These are phyloP conservation scores for Penicillium sp. DNA, from an alignment of 2,329 filamentous ascomycete genomes.

Conservation along the genomic window DNA sequence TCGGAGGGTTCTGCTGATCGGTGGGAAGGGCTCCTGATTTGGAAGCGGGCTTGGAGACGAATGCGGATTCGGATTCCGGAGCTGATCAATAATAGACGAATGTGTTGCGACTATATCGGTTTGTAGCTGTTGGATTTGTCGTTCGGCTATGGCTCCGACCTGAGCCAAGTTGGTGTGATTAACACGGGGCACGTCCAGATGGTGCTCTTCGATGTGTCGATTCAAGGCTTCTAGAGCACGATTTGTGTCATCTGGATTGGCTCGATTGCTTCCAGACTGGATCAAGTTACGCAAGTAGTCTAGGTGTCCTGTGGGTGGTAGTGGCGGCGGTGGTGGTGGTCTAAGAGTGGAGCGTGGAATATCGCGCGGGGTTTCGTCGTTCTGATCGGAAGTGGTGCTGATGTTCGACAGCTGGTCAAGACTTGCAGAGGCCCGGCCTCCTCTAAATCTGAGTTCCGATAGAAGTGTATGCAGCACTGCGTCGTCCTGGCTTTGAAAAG, in stretches of 20 bases:
- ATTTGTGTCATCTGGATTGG: slow-evolving; percentile 24
- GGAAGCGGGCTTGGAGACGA: slow-evolving; percentile 11
- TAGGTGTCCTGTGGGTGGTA: slow-evolving; percentile 6
- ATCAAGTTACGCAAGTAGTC: slow-evolving; percentile 36
- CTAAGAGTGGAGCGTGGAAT: background rate
- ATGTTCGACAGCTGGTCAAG: background rate
- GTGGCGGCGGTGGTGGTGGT: slow-evolving; percentile 4
- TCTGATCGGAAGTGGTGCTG: background rate
- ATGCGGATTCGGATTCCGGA: background rate
- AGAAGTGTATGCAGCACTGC: background rate
- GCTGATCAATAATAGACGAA: background rate
- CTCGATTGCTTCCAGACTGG: slow-evolving; percentile 33
- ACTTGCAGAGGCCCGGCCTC: background rate
- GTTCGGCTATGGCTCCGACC: slow-evolving; percentile 24
- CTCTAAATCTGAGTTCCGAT: background rate
- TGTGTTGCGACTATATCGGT: background rate
- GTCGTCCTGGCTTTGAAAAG: background rate
- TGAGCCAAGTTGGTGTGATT: slow-evolving; percentile 27
- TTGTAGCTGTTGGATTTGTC: slow-evolving; percentile 16
- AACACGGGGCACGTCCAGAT: background rate
- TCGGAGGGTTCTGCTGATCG: slow-evolving; percentile 9
- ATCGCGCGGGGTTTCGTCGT: slow-evolving; percentile 5
- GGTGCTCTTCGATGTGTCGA: background rate
- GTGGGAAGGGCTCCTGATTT: slow-evolving; percentile 5
- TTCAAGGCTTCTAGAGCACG: background rate